Conservation (phyloP, 345 rosid genomes). For the Pseudoturritis turrita region DNA sequence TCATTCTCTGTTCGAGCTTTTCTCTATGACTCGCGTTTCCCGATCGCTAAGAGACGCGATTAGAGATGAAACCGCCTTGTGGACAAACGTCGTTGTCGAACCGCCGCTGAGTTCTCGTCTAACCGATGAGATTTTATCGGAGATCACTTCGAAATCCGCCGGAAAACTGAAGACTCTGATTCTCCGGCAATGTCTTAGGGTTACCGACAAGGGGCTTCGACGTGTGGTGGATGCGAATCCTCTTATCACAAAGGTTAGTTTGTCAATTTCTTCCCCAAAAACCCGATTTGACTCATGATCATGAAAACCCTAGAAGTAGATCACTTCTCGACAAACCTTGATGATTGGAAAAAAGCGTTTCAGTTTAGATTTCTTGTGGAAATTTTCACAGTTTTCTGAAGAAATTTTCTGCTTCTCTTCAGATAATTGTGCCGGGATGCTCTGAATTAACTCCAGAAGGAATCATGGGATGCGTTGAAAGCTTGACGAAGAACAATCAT, state of each 20-base stretch:
- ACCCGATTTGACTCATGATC: not conserved
- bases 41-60: slow-evolving; percentile 45
- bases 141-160: slow-evolving; percentile 44
- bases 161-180: slow-evolving; percentile 48
- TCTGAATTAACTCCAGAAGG: slow-evolving; percentile 65
- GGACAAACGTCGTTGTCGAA: slow-evolving; percentile 49
- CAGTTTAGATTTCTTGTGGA: not conserved
- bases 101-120: slow-evolving; percentile 44
- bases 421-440: slow-evolving; percentile 65
- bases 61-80: slow-evolving; percentile 42
- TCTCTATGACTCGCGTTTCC: slow-evolving; percentile 48
- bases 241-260: slow-evolving; percentile 49
- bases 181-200: slow-evolving; percentile 40
- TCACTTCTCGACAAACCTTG: no score
- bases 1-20: slow-evolving; percentile 49
- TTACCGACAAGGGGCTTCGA: slow-evolving; percentile 63
- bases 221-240: slow-evolving; percentile 51
- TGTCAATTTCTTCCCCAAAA: not conserved
- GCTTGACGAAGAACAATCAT: slow-evolving; percentile 32
- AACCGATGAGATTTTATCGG: slow-evolving; percentile 42
- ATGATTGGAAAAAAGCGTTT: no score
- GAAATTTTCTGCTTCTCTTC: not conserved
- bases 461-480: slow-evolving; percentile 50
- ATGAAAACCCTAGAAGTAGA: not conserved
- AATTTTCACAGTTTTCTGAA: not conserved